These are phyloP conservation scores for Rhizodiscina lignyota DNA, from an alignment of 495 filamentous ascomycete species.

Conservation along the genomic window DNA sequence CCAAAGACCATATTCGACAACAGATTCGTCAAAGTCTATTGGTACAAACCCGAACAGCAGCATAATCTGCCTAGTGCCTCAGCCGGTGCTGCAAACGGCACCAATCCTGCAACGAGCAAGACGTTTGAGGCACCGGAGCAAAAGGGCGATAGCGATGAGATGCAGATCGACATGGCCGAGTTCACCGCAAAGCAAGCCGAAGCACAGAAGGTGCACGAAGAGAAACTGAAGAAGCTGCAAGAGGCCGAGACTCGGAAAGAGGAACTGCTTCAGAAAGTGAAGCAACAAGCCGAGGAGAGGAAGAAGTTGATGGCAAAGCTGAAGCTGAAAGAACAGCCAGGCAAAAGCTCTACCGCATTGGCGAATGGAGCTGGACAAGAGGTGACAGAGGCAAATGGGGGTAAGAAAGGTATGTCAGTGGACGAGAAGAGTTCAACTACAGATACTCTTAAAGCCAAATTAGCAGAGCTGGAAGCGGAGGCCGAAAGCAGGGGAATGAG, in stretches of 20 bases:
- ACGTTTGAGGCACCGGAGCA: neutral
- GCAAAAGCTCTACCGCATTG: no score
- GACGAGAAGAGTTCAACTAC: no score
- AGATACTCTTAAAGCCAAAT: constrained; percentile 54
- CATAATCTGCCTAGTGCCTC: no score
- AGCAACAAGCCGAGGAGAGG: constrained; percentile 61
- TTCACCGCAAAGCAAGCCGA: constrained; percentile 62
- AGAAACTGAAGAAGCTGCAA: constrained; percentile 53
- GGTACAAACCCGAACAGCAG: constrained; percentile 46
- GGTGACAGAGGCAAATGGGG: no score
- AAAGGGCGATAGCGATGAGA: constrained; percentile 21
- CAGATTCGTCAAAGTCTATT: constrained; percentile 94
- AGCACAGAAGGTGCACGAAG: constrained; percentile 63
- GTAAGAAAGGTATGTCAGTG: no score
- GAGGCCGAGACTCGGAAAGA: constrained; percentile 55
- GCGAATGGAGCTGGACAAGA: no score
- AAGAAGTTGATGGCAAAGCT: constrained; percentile 48
- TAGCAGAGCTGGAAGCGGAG: constrained; percentile 73
- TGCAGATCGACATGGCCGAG: constrained; percentile 59
- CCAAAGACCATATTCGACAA: constrained; percentile 96
- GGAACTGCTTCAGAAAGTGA: constrained; percentile 58
- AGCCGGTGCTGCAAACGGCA: neutral
- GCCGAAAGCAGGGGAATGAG: constrained; percentile 68
- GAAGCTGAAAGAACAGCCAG: constrained; percentile 33
- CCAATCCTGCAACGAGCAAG: neutral